phyloP scores from a whole-genome alignment of 805 yeast species.

The Pichia paraexigua region DNA sequence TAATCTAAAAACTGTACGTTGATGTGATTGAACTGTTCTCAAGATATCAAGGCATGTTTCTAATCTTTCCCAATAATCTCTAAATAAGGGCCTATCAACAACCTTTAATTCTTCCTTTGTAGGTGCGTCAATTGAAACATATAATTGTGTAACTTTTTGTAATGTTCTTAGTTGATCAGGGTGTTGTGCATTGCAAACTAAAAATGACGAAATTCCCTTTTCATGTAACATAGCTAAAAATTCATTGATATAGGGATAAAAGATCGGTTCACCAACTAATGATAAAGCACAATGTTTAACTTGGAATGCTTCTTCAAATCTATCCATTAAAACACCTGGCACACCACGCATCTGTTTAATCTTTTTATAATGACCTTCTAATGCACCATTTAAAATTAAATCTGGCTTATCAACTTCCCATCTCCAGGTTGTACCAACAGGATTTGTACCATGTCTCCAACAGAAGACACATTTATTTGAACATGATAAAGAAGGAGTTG shows the following conservation, averaged over 20 bases:
- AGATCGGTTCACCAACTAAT: conserved; percentile 90
- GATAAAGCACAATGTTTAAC: conserved; percentile 90
- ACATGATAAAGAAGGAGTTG: conserved; percentile 89
- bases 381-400: conserved; percentile 73
- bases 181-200: conserved; percentile 95
- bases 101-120: conserved; percentile 69
- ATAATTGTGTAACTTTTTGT: conserved; percentile 77
- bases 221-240: conserved; percentile 76
- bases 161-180: conserved; percentile 71
- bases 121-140: conserved; percentile 93
- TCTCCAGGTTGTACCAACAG: conserved; percentile 93
- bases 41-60: conserved; percentile 73
- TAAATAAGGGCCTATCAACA: conserved; percentile 81
- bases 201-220: conserved; percentile 71
- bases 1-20: conserved; percentile 84
- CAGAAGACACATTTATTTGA: conserved; percentile 94
- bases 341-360: conserved; percentile 94
- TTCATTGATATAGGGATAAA: conserved; percentile 84
- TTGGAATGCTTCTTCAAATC: conserved; percentile 85
- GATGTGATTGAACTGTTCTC: conserved; percentile 64
- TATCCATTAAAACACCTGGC: conserved; percentile 84
- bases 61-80: conserved; percentile 90
- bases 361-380: conserved; percentile 82
- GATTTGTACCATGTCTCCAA: conserved; percentile 97
- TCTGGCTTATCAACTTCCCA: conserved; percentile 94